phyloP scores from a whole-genome alignment of 2,329 filamentous ascomycete species.

The Stagonosporopsis rhizophila region DNA sequence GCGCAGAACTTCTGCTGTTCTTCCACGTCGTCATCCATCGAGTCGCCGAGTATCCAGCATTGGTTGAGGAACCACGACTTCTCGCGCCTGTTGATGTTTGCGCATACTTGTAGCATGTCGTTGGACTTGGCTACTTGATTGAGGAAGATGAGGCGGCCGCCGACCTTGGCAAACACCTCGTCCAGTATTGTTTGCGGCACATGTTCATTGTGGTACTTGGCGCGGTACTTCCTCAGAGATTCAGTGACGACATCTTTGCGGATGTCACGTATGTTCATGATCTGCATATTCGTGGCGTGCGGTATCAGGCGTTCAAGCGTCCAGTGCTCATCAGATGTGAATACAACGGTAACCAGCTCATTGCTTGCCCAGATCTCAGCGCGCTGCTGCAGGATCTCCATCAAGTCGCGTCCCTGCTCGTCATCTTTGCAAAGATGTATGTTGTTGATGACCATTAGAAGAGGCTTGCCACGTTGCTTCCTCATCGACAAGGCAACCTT shows the following conservation, averaged over 20 bases:
- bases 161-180: constrained; percentile 84
- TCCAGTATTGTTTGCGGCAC: constrained; percentile 66
- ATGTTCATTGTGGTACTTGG: constrained; percentile 73
- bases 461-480: constrained; percentile 67
- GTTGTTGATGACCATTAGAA: constrained; percentile 91
- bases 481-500: constrained; percentile 84
- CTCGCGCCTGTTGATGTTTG: constrained; percentile 72
- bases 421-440: constrained; percentile 90
- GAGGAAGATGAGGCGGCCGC: constrained; percentile 85
- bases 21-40: constrained; percentile 96
- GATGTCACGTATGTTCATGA: constrained; percentile 82
- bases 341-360: constrained; percentile 86
- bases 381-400: constrained; percentile 92
- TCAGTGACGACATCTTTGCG: constrained; percentile 75
- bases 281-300: constrained; percentile 90
- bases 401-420: constrained; percentile 84
- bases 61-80: constrained; percentile 81
- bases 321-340: constrained; percentile 98
- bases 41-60: constrained; percentile 76
- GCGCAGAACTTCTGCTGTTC: constrained; percentile 95
- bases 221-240: constrained; percentile 78
- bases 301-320: constrained; percentile 93
- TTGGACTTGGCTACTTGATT: constrained; percentile 82
- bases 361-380: constrained; percentile 95
- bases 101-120: constrained; percentile 82